Conservation (phyloP, 2,329 filamentous ascomycete species). For the Alternaria panax region DNA sequence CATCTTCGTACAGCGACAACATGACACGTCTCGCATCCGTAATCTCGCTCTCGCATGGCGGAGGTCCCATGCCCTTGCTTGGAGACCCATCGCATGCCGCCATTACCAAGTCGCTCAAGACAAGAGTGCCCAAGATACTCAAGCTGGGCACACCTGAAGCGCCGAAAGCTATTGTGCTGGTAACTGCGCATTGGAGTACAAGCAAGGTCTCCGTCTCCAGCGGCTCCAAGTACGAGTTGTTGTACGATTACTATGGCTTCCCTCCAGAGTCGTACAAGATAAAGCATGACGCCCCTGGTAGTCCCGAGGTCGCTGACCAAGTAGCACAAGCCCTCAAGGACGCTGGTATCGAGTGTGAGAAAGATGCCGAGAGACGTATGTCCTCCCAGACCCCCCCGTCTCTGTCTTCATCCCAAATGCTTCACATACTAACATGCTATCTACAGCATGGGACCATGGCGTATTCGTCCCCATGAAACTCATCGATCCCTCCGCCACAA, state of each 20-base stretch:
- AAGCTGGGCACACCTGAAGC: conserved; percentile 60
- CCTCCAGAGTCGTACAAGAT: conserved; percentile 63
- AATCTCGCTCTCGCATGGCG: conserved; percentile 51
- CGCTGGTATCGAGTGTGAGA: conserved; percentile 54
- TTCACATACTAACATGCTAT: neutral
- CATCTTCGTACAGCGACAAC: conserved; percentile 30
- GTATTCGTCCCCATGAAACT: conserved; percentile 67
- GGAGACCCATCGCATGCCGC: conserved; percentile 61
- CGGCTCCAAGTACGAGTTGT: conserved; percentile 56
- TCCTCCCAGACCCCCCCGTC: neutral
- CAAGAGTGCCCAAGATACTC: conserved; percentile 63
- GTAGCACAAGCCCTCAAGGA: conserved; percentile 56
- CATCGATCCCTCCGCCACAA: conserved; percentile 59
- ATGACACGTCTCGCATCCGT: conserved; percentile 50
- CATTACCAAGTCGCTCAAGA: conserved; percentile 62
- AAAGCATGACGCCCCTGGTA: conserved; percentile 65
- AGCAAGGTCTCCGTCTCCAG: conserved; percentile 61
- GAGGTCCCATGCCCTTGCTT: conserved; percentile 65
- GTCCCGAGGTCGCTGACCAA: conserved; percentile 61
- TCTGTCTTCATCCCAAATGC: too few relatives aligned
- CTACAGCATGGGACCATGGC: conserved; percentile 65
- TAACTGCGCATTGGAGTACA: conserved; percentile 67
- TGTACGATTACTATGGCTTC: conserved; percentile 68
- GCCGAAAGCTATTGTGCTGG: conserved; percentile 62
- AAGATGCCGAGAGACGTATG: conserved; percentile 45